phyloP scores from a whole-genome alignment of 441 rosid species.

The Mallotus japonicus region DNA sequence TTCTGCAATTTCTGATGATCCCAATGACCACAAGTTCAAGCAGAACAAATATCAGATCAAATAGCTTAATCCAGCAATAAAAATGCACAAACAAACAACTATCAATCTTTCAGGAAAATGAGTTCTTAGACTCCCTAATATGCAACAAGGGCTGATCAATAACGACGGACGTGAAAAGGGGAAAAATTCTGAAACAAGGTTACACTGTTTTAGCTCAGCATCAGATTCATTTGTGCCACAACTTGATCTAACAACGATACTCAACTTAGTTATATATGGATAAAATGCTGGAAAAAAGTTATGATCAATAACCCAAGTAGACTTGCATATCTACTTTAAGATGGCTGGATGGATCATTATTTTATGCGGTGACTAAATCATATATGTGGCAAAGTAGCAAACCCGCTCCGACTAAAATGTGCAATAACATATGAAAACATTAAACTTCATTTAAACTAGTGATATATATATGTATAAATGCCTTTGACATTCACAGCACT shows the following conservation, averaged over 20 bases:
- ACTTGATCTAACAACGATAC: neutral
- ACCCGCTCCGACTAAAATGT: too few species aligned
- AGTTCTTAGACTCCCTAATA: neutral
- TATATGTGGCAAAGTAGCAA: too few species aligned
- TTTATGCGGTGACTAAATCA: too few species aligned
- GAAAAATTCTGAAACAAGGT: too few species aligned
- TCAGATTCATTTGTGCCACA: neutral
- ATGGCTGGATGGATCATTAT: too few species aligned
- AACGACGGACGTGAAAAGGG: neutral
- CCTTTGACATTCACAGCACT: neutral
- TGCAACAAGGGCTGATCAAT: neutral
- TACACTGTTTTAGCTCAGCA: neutral
- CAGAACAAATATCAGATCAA: neutral
- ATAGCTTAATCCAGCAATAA: neutral
- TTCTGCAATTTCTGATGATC: slow-evolving; percentile 34
- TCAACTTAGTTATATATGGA: too few species aligned
- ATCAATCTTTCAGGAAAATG: neutral
- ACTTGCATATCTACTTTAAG: too few species aligned
- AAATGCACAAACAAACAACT: neutral
- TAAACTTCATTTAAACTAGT: neutral
- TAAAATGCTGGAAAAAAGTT: too few species aligned
- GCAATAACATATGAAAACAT: too few species aligned
- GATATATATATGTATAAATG: neutral
- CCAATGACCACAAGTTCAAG: slow-evolving; percentile 7
- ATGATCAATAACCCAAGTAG: too few species aligned